Percentiles rank a stretch among this genome's conserved stretches.
phyloP scores from a whole-genome alignment of 306 rosid genomes.

The Nissolia schottii region DNA sequence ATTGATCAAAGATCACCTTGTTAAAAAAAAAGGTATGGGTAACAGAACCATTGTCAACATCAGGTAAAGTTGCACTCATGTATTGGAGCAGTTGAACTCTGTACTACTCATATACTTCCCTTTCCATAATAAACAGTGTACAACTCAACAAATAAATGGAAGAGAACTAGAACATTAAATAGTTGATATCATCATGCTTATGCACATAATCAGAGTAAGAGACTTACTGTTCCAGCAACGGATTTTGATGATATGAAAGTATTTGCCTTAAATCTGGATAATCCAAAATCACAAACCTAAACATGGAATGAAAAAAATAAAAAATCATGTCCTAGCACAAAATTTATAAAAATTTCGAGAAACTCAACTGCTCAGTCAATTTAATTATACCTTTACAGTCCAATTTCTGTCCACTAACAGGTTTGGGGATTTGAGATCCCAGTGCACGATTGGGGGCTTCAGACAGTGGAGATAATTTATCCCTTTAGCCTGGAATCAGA shows the following conservation, averaged over 20 bases:
- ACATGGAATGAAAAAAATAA: conserved; percentile 11
- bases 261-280: conserved; percentile 93
- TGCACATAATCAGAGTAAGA: conserved; percentile 3
- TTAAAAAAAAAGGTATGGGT: not conserved
- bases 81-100: not conserved
- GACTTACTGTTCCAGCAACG: conserved; percentile 88
- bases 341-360: not conserved
- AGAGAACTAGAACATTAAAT: not conserved
- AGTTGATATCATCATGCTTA: not conserved
- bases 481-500: conserved; percentile 78
- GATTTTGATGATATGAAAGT: conserved; percentile 91
- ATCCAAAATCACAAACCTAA: conserved; percentile 91
- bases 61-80: not conserved
- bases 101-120: not conserved
- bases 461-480: conserved; percentile 90
- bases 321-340: not conserved
- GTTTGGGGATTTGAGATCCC: conserved; percentile 98
- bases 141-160: not conserved
- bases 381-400: conserved; percentile 71
- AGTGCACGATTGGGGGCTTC: conserved; percentile 84
- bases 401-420: conserved; percentile 89
- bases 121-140: not conserved
- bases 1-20: not conserved
- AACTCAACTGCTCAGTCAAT: not conserved
- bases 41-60: not conserved